phyloP scores from a whole-genome alignment of 148 eudicot species.

The Persicaria maculosa region DNA sequence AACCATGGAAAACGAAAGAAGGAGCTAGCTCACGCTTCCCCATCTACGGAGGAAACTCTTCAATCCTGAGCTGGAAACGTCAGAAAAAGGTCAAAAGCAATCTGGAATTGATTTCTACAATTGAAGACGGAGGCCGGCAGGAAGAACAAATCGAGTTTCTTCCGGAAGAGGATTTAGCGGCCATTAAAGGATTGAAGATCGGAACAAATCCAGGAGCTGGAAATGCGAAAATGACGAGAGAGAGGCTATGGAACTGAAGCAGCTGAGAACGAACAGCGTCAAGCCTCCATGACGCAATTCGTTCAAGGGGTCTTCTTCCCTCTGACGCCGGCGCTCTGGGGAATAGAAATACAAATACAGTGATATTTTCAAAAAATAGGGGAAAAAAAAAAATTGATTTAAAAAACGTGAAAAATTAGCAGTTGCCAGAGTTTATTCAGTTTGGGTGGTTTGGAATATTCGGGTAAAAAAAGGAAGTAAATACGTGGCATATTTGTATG shows the following conservation, averaged over 20 bases:
- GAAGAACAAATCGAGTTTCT: neutral
- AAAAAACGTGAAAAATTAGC: neutral
- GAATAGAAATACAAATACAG: neutral
- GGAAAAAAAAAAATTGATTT: neutral
- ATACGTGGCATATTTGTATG: neutral
- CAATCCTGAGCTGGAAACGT: neutral
- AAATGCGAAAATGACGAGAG: neutral
- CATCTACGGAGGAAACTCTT: neutral
- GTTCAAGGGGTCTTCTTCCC: neutral
- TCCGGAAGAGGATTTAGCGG: neutral
- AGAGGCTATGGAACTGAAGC: neutral
- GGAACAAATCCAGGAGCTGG: neutral
- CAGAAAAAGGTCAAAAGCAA: constrained; percentile 1
- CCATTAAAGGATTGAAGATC: neutral
- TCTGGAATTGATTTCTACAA: neutral
- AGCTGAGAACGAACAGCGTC: neutral
- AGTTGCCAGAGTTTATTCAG: constrained; percentile 4
- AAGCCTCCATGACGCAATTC: neutral
- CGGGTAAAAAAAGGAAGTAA: neutral
- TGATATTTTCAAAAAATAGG: too few species aligned
- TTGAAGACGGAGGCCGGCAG: neutral
- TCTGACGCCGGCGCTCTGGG: neutral
- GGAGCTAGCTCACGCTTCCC: constrained; percentile 10
- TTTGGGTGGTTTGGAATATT: constrained; percentile 9
- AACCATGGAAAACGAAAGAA: neutral